Base-by-base conservation (phyloP, 2,329 filamentous ascomycete species). In the Bisporella sp. region DNA sequence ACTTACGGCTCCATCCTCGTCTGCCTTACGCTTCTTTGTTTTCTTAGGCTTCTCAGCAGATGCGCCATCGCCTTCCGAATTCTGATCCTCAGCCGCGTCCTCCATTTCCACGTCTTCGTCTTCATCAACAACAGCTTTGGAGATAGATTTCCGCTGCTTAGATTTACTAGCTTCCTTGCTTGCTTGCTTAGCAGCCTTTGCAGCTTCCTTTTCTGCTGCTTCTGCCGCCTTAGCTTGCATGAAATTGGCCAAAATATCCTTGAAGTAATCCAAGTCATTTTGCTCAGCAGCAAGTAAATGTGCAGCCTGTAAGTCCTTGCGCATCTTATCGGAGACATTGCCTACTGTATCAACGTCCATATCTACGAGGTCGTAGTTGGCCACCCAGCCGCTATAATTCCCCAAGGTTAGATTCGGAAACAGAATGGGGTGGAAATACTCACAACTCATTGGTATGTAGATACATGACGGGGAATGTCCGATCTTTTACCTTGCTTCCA, bases 381-480 rank as follows among this genome's bases (percentile, higher is more conserved):
- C 79, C 57, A 92, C 88, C 92, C 92, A 99, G 37, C 88, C 87
- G 71, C 93, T 99, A 60, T 51, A 52, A 33, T 21, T 21, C 21
- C 21, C 21, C 40, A 52, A 29, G 42, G 21, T 45, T 9, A 29
- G 12, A 31, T 21, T 30, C 21, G 30, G 30, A 12, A 45, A 8
- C 8, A 31, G 21, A 28, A 32, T 30, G 42, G 28, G 30, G 21
- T 11, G 13, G 31, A 3, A 31, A 11, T 47, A 82, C 92, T 81
- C 73, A 99, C 93, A 99, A 97, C 76, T 97, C 92, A 64, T 97
- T 96, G 37, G 91, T 96, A 57, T 82, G 77, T 46, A 97, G 73
- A 67, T 96, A 97, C 92, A 97, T 96, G 64, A 97, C 84, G 5
- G 92, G 89, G 66, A 90, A 97, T 31, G 87, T 90, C 56, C 92